Evolutionary conservation across 345 rosid species (phyloP).

Genomic region (Luvunga scandens): DNA sequence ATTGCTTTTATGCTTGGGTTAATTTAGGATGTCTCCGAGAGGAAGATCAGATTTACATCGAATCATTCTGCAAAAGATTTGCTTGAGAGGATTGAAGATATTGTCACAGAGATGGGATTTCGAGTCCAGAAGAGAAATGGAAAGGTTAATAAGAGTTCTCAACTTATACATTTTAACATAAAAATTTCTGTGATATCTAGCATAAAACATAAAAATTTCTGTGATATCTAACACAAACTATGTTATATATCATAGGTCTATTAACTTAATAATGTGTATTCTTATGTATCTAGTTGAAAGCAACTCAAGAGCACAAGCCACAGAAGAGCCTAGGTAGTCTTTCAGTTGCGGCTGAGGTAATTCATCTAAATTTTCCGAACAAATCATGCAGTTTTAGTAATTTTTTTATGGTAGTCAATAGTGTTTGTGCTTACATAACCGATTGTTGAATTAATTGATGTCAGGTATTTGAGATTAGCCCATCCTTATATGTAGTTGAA

Average conservation of each 20-base stretch:
- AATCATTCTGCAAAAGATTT: conserved; percentile 65
- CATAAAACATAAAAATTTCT: background rate
- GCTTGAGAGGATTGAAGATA: conserved; percentile 69
- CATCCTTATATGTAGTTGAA: conserved; percentile 79
- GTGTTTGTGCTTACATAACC: background rate
- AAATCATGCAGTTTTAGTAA: background rate
- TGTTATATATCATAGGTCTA: background rate
- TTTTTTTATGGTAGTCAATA: background rate
- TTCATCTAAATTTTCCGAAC: background rate
- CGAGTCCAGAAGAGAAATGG: conserved; percentile 79
- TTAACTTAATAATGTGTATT: background rate
- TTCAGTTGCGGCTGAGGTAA: conserved; percentile 83
- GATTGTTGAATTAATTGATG: background rate
- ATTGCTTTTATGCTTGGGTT: background rate
- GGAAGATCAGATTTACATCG: conserved; percentile 92
- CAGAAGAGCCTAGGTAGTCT: conserved; percentile 55
- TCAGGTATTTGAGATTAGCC: conserved; percentile 85
- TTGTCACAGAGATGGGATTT: conserved; percentile 78
- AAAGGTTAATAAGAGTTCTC: conserved; percentile 38
- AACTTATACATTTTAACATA: background rate
- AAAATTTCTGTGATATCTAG: too few relatives aligned
- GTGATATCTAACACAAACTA: background rate
- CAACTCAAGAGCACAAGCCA: conserved; percentile 55
- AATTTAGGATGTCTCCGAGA: conserved; percentile 73
- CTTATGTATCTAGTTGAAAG: conserved; percentile 50